Evolutionary conservation across 2,329 filamentous ascomycete genomes (phyloP), one percentile per base, ranked within the genome.

Genomic region (Albophoma yamanashiensis): DNA sequence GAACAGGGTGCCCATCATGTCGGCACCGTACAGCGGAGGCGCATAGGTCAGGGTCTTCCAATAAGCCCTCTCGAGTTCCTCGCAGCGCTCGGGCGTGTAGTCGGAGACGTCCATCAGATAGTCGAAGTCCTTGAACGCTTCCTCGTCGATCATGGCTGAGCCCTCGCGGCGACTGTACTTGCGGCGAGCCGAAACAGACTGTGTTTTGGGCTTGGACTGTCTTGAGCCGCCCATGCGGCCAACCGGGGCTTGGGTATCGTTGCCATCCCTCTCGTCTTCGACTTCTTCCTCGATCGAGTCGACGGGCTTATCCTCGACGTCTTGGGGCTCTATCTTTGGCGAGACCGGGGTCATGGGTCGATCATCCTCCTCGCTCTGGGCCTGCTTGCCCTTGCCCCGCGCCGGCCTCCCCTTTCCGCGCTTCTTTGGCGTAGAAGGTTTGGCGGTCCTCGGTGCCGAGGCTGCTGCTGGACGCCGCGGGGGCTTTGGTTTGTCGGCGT

Each of bases 11-110:
- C 94, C 94, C 67, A 92, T 92, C 83, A 99, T 90, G 73, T 99
- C 94, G 9, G 94, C 94, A 58, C 94, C 94, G 67, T 99, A 99
- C 72, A 99, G 84, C 0, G 94, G 94, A 60, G 91, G 88, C 55
- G 93, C 95, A 75, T 95, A 99, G 27, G 92, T 97, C 63, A 99
- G 81, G 0, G 91, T 96, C 75, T 95, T 97, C 94, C 94, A 99
- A 76, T 99, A 99, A 52, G 88, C 88, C 58, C 91, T 88, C 74
- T 99, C 94, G 7, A 99, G 82, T 71, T 99, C 94, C 66, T 95
- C 91, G 70, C 94, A 97, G 62, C 95, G 84, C 72, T 97, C 93
- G 0, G 88, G 82, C 0, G 92, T 96, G 71, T 89, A 99, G 59
- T 97, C 91, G 7, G 92, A 89, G 39, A 91, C 83, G 65, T 93